Percentiles rank a stretch among this genome's conserved stretches.
Evolutionary conservation across 2,329 filamentous ascomycete genomes (phyloP).

Genomic region (Tricladium varicosporioides): DNA sequence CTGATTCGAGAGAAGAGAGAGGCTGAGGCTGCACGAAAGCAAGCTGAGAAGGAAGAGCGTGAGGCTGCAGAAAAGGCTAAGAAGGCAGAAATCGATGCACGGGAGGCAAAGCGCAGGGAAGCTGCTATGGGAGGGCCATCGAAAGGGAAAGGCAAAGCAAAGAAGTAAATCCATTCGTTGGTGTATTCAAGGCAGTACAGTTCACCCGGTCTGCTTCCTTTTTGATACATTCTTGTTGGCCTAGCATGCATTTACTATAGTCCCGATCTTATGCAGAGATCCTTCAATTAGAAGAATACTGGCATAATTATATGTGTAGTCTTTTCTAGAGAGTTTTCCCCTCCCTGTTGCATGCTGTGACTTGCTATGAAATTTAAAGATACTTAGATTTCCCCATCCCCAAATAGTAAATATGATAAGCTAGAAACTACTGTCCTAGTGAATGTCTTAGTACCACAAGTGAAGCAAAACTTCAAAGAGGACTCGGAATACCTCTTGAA

Average conservation of each 20-base stretch:
- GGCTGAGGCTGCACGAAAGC: constrained; percentile 77
- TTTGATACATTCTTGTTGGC: neutral
- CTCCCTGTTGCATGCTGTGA: no score
- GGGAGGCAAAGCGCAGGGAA: constrained; percentile 42
- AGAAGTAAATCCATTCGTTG: constrained; percentile 20
- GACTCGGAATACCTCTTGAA: no score
- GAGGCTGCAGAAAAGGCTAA: constrained; percentile 39
- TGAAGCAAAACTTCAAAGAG: no score
- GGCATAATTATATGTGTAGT: neutral
- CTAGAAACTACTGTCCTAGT: no score
- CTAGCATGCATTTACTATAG: neutral
- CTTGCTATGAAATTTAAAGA: no score
- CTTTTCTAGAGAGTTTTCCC: neutral
- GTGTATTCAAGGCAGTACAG: neutral
- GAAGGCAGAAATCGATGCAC: constrained; percentile 46
- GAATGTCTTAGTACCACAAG: no score
- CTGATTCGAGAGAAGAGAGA: constrained; percentile 84
- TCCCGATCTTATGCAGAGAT: neutral
- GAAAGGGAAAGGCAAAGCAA: constrained; percentile 28
- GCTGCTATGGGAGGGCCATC: constrained; percentile 33
- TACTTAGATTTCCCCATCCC: no score
- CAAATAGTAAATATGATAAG: no score
- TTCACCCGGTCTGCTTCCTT: neutral
- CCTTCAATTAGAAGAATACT: neutral
- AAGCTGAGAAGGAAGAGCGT: constrained; percentile 43